phyloP scores from a whole-genome alignment of 352 stramenopile species.

The Globisporangium uncinulatum region DNA sequence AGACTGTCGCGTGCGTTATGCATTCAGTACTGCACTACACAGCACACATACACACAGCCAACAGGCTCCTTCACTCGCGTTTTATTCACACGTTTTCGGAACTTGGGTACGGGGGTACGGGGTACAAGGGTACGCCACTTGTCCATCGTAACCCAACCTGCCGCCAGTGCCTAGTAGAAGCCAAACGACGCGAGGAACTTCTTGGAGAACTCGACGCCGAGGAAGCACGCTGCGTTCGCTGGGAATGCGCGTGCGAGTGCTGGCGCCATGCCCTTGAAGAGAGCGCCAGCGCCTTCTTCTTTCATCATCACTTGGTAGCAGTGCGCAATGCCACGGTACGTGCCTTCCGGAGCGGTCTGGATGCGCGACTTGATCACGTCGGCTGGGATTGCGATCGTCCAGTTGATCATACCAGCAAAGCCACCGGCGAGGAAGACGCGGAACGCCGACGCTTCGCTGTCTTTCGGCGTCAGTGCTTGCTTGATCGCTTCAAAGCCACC shows the following conservation, averaged over 20 bases:
- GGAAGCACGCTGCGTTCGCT: slow-evolving; percentile 96
- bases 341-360: slow-evolving; percentile 94
- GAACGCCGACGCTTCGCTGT: slow-evolving; percentile 73
- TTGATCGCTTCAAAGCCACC: slow-evolving; percentile 93
- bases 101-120: too few species aligned
- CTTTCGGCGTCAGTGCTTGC: slow-evolving; percentile 70
- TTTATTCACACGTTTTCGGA: neutral
- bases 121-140: too few species aligned
- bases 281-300: slow-evolving; percentile 88
- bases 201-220: slow-evolving; percentile 85
- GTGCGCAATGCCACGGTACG: slow-evolving; percentile 89
- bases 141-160: too few species aligned
- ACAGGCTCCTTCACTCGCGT: neutral
- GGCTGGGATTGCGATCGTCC: slow-evolving; percentile 91
- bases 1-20: neutral
- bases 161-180: slow-evolving; percentile 45
- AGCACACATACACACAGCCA: neutral
- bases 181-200: slow-evolving; percentile 73
- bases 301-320: slow-evolving; percentile 93
- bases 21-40: too few species aligned
- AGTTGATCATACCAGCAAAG: slow-evolving; percentile 93
- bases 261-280: slow-evolving; percentile 94
- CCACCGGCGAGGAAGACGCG: slow-evolving; percentile 92
- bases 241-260: slow-evolving; percentile 94
- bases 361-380: slow-evolving; percentile 97